phyloP scores from a whole-genome alignment of 441 rosid genomes.

The Pelargonium citronellum region DNA sequence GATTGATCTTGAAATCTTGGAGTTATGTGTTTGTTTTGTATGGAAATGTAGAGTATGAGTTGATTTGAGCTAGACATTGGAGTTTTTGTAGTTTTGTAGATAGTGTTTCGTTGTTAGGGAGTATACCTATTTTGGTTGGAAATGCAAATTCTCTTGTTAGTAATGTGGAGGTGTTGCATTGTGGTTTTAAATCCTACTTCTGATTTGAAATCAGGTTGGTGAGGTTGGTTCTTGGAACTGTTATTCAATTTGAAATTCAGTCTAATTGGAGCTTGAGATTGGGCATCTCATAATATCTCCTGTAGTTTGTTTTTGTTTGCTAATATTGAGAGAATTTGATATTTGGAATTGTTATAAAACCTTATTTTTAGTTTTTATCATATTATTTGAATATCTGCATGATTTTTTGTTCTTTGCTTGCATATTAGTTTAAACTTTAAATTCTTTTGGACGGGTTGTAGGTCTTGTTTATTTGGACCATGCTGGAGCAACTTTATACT shows the following conservation, averaged over 20 bases:
- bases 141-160: too few relatives aligned
- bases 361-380: background rate
- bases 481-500: slow-evolving; percentile 92
- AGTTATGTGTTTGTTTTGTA: background rate
- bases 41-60: background rate
- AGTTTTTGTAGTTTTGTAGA: background rate
- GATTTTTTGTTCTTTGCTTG: background rate
- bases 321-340: background rate
- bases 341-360: background rate
- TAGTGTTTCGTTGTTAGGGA: too few relatives aligned
- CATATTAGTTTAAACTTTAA: slow-evolving; percentile 7
- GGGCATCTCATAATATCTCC: background rate
- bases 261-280: background rate
- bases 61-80: background rate
- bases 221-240: too few relatives aligned
- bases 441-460: slow-evolving; percentile 28
- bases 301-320: too few relatives aligned
- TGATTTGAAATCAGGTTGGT: background rate
- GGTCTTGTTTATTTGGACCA: slow-evolving; percentile 79
- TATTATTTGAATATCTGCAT: background rate
- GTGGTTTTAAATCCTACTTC: background rate
- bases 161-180: too few relatives aligned
- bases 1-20: background rate
- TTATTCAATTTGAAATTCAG: background rate
- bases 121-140: too few relatives aligned